phyloP scores from a whole-genome alignment of 2,329 filamentous ascomycete genomes.

The Aspergillus novoparasiticus region DNA sequence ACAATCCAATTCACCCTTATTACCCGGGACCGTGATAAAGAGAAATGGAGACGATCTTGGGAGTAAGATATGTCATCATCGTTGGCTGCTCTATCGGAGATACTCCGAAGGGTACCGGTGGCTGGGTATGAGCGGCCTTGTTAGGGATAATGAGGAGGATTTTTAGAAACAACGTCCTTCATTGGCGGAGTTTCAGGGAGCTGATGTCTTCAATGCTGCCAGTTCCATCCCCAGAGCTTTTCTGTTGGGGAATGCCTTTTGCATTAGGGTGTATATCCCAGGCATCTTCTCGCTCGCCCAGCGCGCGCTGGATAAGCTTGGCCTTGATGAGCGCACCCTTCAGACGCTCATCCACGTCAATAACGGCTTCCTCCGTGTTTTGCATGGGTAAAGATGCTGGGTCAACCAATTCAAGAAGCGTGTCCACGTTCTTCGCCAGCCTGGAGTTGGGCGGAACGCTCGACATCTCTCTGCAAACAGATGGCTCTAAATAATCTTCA shows the following conservation, averaged over 20 bases:
- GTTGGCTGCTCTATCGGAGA: slow-evolving; percentile 1
- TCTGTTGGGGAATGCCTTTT: slow-evolving; percentile 31
- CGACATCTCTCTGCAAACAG: slow-evolving; percentile 45
- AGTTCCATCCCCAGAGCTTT: slow-evolving; percentile 35
- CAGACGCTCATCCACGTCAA: slow-evolving; percentile 85
- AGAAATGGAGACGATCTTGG: background rate
- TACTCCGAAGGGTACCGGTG: slow-evolving; percentile 2
- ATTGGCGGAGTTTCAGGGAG: slow-evolving; percentile 43
- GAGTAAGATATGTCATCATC: background rate
- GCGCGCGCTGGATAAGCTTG: slow-evolving; percentile 78
- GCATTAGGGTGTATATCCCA: slow-evolving; percentile 29
- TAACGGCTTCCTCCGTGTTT: slow-evolving; percentile 86
- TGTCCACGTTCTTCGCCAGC: slow-evolving; percentile 73
- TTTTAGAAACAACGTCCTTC: slow-evolving; percentile 15
- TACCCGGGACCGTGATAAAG: background rate
- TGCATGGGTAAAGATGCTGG: slow-evolving; percentile 73
- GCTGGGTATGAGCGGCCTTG: background rate
- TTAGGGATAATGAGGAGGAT: background rate
- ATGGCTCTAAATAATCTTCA: slow-evolving; percentile 28
- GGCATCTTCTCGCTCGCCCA: slow-evolving; percentile 50
- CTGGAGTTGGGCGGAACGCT: slow-evolving; percentile 60
- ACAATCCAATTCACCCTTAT: background rate
- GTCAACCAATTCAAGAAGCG: slow-evolving; percentile 77
- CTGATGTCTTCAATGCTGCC: slow-evolving; percentile 54
- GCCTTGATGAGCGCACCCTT: slow-evolving; percentile 81